Conservation (phyloP, 345 rosid genomes). For the Draba incana region DNA sequence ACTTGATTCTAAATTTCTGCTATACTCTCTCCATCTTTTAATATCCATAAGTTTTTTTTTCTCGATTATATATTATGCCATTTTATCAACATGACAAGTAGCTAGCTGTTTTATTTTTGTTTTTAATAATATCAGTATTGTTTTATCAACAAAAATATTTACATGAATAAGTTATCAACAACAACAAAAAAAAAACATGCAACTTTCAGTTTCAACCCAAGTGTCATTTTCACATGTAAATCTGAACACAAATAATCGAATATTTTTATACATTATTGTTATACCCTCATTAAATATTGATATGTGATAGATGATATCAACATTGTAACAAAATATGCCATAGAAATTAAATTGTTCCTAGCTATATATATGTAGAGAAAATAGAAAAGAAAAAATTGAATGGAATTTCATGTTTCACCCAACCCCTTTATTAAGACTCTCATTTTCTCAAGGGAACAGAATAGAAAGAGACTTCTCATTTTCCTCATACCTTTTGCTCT, state of each 20-base stretch:
- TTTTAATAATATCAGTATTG: neutral
- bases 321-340: conserved; percentile 41
- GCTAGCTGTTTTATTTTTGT: conserved; percentile 5
- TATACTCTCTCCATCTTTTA: neutral
- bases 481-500: conserved; percentile 39
- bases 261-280: conserved; percentile 37
- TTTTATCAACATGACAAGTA: conserved; percentile 12
- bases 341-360: conserved; percentile 3
- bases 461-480: conserved; percentile 46
- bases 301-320: conserved; percentile 43
- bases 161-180: neutral
- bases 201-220: conserved; percentile 40
- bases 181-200: conserved; percentile 2
- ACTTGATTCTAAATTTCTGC: neutral
- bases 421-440: conserved; percentile 44
- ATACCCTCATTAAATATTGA: conserved; percentile 44
- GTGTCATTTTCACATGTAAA: conserved; percentile 45
- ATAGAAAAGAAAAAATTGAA: conserved; percentile 25
- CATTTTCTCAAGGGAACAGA: conserved; percentile 46
- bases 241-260: conserved; percentile 39
- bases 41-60: neutral
- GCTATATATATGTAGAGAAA: conserved; percentile 2
- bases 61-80: neutral
- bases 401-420: conserved; percentile 45
- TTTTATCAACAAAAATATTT: too few relatives aligned